phyloP scores from a whole-genome alignment of 1,139 yeast genomes.

The Geotrichum aggregatum region DNA sequence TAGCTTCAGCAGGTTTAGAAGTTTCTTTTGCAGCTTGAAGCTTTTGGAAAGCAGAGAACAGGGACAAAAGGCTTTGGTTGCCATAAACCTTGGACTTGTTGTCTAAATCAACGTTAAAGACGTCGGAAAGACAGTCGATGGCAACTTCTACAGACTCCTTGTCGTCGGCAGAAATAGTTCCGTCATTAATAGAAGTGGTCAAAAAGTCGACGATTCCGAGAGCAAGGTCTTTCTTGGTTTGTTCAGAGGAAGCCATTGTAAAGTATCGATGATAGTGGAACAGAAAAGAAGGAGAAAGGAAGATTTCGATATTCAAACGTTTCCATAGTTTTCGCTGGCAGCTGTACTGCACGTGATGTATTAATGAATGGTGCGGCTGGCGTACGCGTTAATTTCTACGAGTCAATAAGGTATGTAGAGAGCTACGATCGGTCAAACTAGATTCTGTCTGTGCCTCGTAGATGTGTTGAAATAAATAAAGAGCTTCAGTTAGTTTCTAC shows the following conservation, averaged over 20 bases:
- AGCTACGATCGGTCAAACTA: no score
- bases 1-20: slow-evolving; percentile 28
- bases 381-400: no score
- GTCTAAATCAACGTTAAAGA: slow-evolving; percentile 61
- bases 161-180: slow-evolving; percentile 70
- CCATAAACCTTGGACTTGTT: slow-evolving; percentile 46
- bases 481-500: no score
- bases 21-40: slow-evolving; percentile 23
- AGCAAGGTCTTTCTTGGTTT: slow-evolving; percentile 59
- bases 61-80: slow-evolving; percentile 38
- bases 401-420: no score
- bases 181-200: slow-evolving; percentile 54
- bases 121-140: slow-evolving; percentile 85
- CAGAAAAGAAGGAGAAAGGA: neutral
- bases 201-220: slow-evolving; percentile 71
- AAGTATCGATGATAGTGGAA: neutral
- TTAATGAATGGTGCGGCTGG: no score
- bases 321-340: no score
- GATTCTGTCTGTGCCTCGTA: no score
- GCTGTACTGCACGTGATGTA: no score
- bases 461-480: no score
- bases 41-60: slow-evolving; percentile 33
- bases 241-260: slow-evolving; percentile 16
- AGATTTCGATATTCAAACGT: no score
- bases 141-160: slow-evolving; percentile 94